Percentiles rank a stretch among this genome's conserved stretches.
Evolutionary conservation across 1,284 basidiomycete genomes (phyloP).

Genomic region (Moesziomyces globuligerus): DNA sequence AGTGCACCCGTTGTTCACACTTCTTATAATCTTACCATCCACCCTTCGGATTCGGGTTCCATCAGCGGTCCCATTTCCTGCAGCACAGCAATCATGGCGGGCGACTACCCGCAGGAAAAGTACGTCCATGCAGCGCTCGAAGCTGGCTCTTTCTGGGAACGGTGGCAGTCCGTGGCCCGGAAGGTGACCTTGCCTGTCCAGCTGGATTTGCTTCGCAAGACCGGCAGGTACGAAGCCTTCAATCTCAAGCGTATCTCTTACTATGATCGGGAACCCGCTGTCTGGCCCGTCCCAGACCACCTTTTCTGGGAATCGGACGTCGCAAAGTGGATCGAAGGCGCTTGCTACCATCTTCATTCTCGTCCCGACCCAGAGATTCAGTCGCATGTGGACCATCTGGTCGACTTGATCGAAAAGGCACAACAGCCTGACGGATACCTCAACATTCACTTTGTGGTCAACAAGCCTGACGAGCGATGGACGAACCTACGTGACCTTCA

Average conservation of each 20-base stretch:
- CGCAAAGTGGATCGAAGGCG: constrained; percentile 30
- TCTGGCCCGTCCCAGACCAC: constrained; percentile 33
- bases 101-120: constrained; percentile 24
- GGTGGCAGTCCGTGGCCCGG: constrained; percentile 18
- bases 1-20: too few relatives aligned
- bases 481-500: constrained; percentile 29
- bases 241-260: constrained; percentile 25
- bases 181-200: constrained; percentile 26
- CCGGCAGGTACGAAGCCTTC: constrained; percentile 32
- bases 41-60: too few relatives aligned
- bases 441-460: constrained; percentile 38
- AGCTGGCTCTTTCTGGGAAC: constrained; percentile 21
- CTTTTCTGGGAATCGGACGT: constrained; percentile 40
- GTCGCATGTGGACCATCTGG: constrained; percentile 19
- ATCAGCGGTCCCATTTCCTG: too few relatives aligned
- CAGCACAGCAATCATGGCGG: constrained; percentile 4
- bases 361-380: constrained; percentile 11
- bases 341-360: constrained; percentile 18
- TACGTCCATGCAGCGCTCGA: constrained; percentile 11
- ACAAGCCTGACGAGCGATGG: constrained; percentile 28
- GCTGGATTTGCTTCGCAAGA: constrained; percentile 23
- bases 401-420: constrained; percentile 20
- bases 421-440: constrained; percentile 35
- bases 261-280: constrained; percentile 8
- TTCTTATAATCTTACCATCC: too few relatives aligned